Evolutionary conservation across 768 basidiomycete genomes (phyloP).

Genomic region (Podaxis sp.): DNA sequence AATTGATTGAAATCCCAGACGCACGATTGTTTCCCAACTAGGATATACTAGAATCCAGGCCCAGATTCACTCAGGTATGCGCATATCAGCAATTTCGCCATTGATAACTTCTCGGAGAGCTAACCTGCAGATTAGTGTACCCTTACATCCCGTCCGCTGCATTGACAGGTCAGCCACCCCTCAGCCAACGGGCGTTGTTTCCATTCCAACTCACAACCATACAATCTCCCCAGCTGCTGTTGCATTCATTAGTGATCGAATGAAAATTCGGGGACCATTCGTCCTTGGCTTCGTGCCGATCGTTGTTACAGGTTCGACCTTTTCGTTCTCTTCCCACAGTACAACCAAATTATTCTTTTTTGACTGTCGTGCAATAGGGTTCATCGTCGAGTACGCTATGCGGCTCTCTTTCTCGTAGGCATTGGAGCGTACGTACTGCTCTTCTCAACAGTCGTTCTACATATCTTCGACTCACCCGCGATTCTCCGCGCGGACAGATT

Average conservation of each 20-base stretch:
- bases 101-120: background rate
- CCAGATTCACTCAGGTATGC: constrained; percentile 16
- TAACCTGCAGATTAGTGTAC: constrained; percentile 19
- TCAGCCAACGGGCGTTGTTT: background rate
- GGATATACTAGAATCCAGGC: constrained; percentile 22
- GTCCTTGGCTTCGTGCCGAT: constrained; percentile 25
- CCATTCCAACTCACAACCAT: background rate
- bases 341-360: background rate
- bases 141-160: constrained; percentile 25
- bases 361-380: constrained; percentile 15
- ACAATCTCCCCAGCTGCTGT: constrained; percentile 14
- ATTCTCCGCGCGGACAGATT: background rate
- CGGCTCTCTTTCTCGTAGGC: background rate
- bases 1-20: constrained; percentile 3
- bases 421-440: background rate
- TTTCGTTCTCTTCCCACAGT: background rate
- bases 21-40: constrained; percentile 26
- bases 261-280: constrained; percentile 20
- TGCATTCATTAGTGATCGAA: constrained; percentile 21
- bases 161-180: constrained; percentile 13
- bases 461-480: background rate
- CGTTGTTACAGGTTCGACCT: constrained; percentile 11
- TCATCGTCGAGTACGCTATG: constrained; percentile 16
- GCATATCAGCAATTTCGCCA: no score
- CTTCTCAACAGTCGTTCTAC: background rate